phyloP scores from a whole-genome alignment of 2,329 filamentous ascomycete genomes.

The Atkinsonella texensis region DNA sequence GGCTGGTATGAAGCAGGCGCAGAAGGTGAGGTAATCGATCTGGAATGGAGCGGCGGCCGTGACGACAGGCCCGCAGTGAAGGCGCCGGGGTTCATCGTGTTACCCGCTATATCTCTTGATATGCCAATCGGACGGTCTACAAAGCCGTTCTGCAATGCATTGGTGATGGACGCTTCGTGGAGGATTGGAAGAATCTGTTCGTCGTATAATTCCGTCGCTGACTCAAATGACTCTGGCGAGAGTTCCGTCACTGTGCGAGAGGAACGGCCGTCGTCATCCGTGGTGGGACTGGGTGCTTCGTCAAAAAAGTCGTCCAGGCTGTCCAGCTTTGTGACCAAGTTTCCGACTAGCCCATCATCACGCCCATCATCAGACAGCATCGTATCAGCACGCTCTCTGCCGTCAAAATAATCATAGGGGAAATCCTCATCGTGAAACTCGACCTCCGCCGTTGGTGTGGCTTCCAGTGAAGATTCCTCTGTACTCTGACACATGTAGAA shows the following conservation, averaged over 20 bases:
- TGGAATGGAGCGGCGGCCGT: conserved; percentile 61
- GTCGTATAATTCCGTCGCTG: conserved; percentile 75
- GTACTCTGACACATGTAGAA: conserved; percentile 84
- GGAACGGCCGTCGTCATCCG: conserved; percentile 45
- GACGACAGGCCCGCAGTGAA: conserved; percentile 34
- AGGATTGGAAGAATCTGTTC: conserved; percentile 86
- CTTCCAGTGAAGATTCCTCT: conserved; percentile 43
- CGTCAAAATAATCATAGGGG: conserved; percentile 65
- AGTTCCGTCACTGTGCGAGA: conserved; percentile 54
- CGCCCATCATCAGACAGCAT: conserved; percentile 83
- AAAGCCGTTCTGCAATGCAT: conserved; percentile 81
- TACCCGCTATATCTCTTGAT: conserved; percentile 47
- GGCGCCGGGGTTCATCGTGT: conserved; percentile 51
- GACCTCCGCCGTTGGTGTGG: conserved; percentile 67
- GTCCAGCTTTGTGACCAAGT: conserved; percentile 70
- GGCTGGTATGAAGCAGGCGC: conserved; percentile 42
- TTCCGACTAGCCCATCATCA: conserved; percentile 55
- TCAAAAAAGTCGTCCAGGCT: conserved; percentile 77
- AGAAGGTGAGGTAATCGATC: conserved; percentile 76
- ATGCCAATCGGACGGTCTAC: conserved; percentile 55
- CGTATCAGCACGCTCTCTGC: conserved; percentile 65
- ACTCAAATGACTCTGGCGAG: conserved; percentile 53
- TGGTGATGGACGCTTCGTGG: conserved; percentile 69
- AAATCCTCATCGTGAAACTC: conserved; percentile 90
- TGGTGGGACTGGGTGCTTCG: conserved; percentile 48